Evolutionary conservation across 306 rosid species (phyloP), one percentile per base, ranked within the genome.

Genomic region (Fragaria iinumae): DNA sequence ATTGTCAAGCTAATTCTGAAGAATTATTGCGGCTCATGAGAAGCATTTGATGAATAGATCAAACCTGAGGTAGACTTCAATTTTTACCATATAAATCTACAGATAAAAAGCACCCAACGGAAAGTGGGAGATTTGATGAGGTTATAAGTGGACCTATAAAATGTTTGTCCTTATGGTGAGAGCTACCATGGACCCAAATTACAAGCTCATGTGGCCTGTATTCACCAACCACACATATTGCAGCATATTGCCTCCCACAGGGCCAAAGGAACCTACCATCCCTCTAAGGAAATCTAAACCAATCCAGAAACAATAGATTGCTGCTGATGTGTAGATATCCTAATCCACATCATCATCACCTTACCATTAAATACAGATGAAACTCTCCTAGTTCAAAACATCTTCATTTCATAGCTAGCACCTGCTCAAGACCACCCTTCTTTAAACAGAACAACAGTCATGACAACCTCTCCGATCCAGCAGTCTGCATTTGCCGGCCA

Each of bases 401-500:
- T 83, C 67, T 8, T 60, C 73, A 39, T 60, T 6, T 66, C 73
- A 39, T 52, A 57, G 48, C 50, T 10, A 14, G 53, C 34, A 8
- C 39, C 25, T 50, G 50, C 47, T 23, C 67, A 63, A 68, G 83
- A 18, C 69, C 78, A 67, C 71, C 2, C 62, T 63, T 53, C 52
- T 41, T 56, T 34, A 29, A 29, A 76, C 38, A 63, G 48, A 43
- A 80, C 41, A 27, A 74, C 21, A 56, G 47, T 13, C 81, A 91
- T 92, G 98, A 95, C 98, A 74, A 90, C 96, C 75, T 89, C 91
- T 74, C 91, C 87, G 21, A 63, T 92, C 69, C 97, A 95, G 67
- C 97, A 84, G 60, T 90, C 97, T 8, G 95, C 98, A 67, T 92
- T 95, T 48, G 68, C 91, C 6, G 92, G 97, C 67, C 97, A 92